Evolutionary conservation across 2,329 filamentous ascomycete genomes (phyloP).

Genomic region (Dryadomyces quercivorus): DNA sequence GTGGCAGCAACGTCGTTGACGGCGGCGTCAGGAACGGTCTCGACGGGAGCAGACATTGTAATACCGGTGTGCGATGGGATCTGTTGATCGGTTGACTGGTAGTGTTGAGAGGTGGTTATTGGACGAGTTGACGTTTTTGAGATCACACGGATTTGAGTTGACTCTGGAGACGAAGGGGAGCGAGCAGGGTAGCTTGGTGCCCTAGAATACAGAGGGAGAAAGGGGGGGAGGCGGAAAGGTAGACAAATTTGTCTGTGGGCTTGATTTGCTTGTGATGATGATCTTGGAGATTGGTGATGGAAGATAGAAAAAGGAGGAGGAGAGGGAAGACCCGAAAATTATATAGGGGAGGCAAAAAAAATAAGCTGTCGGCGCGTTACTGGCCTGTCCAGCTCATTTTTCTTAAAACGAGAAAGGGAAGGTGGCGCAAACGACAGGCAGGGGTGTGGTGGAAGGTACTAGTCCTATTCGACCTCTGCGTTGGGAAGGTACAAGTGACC

Average conservation of each 20-base stretch:
- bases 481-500: slow-evolving; percentile 3
- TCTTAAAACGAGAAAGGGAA: slow-evolving; percentile 17
- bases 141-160: slow-evolving; percentile 32
- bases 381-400: slow-evolving; percentile 3
- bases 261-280: slow-evolving; percentile 27
- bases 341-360: slow-evolving; percentile 17
- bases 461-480: neutral
- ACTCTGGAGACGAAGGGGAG: slow-evolving; percentile 62
- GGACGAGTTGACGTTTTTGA: slow-evolving; percentile 23
- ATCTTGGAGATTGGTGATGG: slow-evolving; percentile 20
- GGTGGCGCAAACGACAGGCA: slow-evolving; percentile 11
- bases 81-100: slow-evolving; percentile 16
- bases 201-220: slow-evolving; percentile 47
- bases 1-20: slow-evolving; percentile 67
- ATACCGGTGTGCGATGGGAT: slow-evolving; percentile 23
- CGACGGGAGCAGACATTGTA: slow-evolving; percentile 77
- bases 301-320: slow-evolving; percentile 21
- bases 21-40: slow-evolving; percentile 49
- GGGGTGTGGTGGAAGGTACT: slow-evolving; percentile 9
- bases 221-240: slow-evolving; percentile 14
- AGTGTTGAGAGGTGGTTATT: slow-evolving; percentile 4
- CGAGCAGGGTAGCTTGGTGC: slow-evolving; percentile 79
- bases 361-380: slow-evolving; percentile 4
- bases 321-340: slow-evolving; percentile 19
- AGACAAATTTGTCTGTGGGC: slow-evolving; percentile 11